Base-by-base conservation (phyloP, 2,329 filamentous ascomycete genomes). In the Fusarium redolens region DNA sequence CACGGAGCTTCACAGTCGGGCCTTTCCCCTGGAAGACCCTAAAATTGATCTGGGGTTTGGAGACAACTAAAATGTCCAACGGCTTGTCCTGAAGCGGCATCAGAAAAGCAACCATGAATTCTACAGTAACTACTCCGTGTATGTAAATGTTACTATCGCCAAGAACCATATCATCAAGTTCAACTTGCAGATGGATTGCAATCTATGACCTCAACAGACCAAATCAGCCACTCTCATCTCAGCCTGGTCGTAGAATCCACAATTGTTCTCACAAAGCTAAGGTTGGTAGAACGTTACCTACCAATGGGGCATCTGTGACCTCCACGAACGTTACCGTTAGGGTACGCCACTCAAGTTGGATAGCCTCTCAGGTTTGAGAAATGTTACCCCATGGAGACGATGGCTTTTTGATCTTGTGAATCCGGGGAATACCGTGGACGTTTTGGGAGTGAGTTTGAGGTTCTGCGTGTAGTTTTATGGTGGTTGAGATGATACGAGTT, bases 21-120 rank as follows among this genome's bases (percentile, higher is more conserved):
- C 74, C 74, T 76, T 76, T 72, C 72, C 68, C 71, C 60, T 72
- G 61, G 61, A 48, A 22, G 54, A 55, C 56, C 73, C 74, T 58
- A 61, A 61, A 69, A 75, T 75, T 63, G 63, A 74, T 77, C 74
- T 74, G 74, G 74, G 74, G 74, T 65, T 73, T 45, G 31, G 43
- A 38, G 35, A 28, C 38, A 43, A 30, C 51, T 61, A 52, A 61
- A 14, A 38, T 40, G 35, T 25, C 9, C n/a, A 37, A 25, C 31
- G 55, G 38, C 17, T 28, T 28, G n/a, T 37, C 56, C 40, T 25
- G 18, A 52, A 37, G 15, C 28, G 56, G 61, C 38, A 52, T 45
- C 25, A 44, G 58, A 61, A 33, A 44, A 51, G 45, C 38, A 61
- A 58, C 25, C 31, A 40, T 47, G 20, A 33, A 28, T 12, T 43